phyloP scores from a whole-genome alignment of 331 rosid genomes.

The Pyracantha coccinea region DNA sequence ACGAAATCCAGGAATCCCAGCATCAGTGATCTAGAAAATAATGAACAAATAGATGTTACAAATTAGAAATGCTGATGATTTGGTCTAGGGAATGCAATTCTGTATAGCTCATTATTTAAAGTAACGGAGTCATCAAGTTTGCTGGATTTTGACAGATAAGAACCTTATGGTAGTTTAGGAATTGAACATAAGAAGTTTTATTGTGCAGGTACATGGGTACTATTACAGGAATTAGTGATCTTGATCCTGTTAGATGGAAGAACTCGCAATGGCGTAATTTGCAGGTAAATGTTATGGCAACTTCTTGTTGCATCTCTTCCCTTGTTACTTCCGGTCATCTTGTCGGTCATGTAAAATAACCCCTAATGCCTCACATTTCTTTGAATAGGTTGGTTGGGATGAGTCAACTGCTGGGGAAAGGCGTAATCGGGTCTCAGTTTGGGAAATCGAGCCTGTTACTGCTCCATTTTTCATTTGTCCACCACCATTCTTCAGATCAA shows the following conservation, averaged over 20 bases:
- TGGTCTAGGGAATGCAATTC: not conserved
- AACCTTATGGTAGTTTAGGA: not conserved
- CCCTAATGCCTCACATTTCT: not conserved
- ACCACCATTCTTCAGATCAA: constrained; percentile 81
- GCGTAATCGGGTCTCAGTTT: constrained; percentile 75
- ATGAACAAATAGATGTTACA: not conserved
- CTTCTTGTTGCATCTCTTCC: not conserved
- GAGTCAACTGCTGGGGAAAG: constrained; percentile 95
- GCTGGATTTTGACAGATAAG: not conserved
- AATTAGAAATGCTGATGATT: not conserved
- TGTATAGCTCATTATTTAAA: no score
- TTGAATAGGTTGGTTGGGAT: constrained; percentile 92
- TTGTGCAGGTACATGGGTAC: constrained; percentile 93
- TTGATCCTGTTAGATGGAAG: constrained; percentile 91
- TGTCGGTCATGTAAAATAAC: not conserved
- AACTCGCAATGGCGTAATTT: constrained; percentile 95
- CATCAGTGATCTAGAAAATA: not conserved
- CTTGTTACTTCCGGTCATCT: not conserved
- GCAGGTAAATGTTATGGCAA: constrained; percentile 48
- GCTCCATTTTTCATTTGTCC: constrained; percentile 97
- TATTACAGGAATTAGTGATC: constrained; percentile 81
- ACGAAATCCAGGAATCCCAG: not conserved
- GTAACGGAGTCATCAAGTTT: not conserved
- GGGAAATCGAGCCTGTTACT: constrained; percentile 98
- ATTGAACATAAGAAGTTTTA: not conserved